A percentile compares a stretch with the other conserved stretches of the same genome.
These are phyloP conservation scores for Wickerhamomyces chambardii DNA, from an alignment of 805 yeast genomes.

Conservation along the genomic window DNA sequence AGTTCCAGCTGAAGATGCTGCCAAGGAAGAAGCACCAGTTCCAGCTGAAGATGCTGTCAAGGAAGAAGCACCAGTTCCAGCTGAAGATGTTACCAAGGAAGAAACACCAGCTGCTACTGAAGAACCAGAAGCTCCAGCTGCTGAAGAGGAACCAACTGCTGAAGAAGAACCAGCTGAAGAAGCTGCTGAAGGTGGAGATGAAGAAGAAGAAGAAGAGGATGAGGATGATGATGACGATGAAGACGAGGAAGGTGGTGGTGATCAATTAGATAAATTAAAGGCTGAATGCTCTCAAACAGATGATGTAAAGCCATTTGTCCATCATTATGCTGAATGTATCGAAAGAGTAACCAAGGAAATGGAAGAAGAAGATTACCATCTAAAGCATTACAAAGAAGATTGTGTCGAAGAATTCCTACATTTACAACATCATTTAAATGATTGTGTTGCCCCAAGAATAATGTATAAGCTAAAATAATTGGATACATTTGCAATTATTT, in stretches of 20 bases:
- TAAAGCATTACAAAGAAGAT: slow-evolving; percentile 82
- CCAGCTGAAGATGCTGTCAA: slow-evolving; percentile 4
- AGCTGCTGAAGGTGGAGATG: slow-evolving; percentile 10
- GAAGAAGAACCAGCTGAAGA: slow-evolving; percentile 9
- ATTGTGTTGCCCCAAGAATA: slow-evolving; percentile 84
- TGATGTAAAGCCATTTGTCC: slow-evolving; percentile 65
- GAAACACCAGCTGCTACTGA: background rate
- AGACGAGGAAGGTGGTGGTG: slow-evolving; percentile 59
- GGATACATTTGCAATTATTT: too few species aligned
- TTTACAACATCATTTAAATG: slow-evolving; percentile 86
- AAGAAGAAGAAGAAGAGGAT: slow-evolving; percentile 28
- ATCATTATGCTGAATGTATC: slow-evolving; percentile 90
- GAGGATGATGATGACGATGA: slow-evolving; percentile 66
- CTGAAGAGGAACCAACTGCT: slow-evolving; percentile 1
- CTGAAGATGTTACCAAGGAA: background rate
- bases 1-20: slow-evolving; percentile 1
- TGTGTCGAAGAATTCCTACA: slow-evolving; percentile 98
- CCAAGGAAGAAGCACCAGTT: background rate
- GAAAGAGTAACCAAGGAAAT: slow-evolving; percentile 88
- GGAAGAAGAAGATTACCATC: slow-evolving; percentile 78
- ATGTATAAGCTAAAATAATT: slow-evolving; percentile 72
- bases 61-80: background rate
- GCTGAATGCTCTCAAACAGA: slow-evolving; percentile 63
- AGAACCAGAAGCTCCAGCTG: slow-evolving; percentile 14
- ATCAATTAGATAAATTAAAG: slow-evolving; percentile 55